These are phyloP conservation scores for Suhomyces pyralidae DNA, from an alignment of 805 yeast species.

Conservation along the genomic window DNA sequence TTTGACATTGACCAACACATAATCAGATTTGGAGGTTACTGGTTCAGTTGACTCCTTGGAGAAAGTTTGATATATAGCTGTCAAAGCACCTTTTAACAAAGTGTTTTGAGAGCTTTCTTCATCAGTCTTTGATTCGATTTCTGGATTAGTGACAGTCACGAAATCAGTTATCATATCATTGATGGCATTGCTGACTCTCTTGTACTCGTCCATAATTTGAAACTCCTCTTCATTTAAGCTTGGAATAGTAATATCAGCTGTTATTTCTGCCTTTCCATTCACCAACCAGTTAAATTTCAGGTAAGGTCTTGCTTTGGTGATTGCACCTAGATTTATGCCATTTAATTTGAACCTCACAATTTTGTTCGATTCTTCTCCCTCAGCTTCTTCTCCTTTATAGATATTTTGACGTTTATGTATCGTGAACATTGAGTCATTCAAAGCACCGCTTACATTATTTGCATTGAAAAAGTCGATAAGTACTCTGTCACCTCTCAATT, in stretches of 20 bases:
- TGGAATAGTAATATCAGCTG: slow-evolving; percentile 74
- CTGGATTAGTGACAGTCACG: slow-evolving; percentile 13
- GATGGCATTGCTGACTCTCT: slow-evolving; percentile 24
- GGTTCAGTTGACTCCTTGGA: slow-evolving; percentile 12
- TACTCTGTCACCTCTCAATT: slow-evolving; percentile 54
- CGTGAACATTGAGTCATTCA: slow-evolving; percentile 72
- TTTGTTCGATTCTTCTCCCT: slow-evolving; percentile 23
- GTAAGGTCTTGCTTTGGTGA: slow-evolving; percentile 25
- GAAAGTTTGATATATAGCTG: slow-evolving; percentile 42
- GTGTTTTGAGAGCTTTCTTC: slow-evolving; percentile 10
- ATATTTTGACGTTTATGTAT: slow-evolving; percentile 69
- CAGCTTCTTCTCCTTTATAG: slow-evolving; percentile 6
- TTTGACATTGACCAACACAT: slow-evolving; percentile 66
- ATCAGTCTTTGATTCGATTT: background rate
- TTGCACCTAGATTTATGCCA: slow-evolving; percentile 37
- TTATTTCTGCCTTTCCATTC: slow-evolving; percentile 65
- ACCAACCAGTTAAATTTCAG: slow-evolving; percentile 68
- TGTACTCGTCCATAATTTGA: slow-evolving; percentile 16
- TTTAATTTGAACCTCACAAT: slow-evolving; percentile 39
- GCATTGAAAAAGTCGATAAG: slow-evolving; percentile 69
- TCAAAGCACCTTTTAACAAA: slow-evolving; percentile 37
- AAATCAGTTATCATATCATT: slow-evolving; percentile 28
- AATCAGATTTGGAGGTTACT: slow-evolving; percentile 26
- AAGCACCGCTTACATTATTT: slow-evolving; percentile 66
- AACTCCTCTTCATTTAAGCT: slow-evolving; percentile 27